These are phyloP conservation scores for Trichoderma polysporum DNA, from an alignment of 2,329 filamentous ascomycete species.

Conservation along the genomic window DNA sequence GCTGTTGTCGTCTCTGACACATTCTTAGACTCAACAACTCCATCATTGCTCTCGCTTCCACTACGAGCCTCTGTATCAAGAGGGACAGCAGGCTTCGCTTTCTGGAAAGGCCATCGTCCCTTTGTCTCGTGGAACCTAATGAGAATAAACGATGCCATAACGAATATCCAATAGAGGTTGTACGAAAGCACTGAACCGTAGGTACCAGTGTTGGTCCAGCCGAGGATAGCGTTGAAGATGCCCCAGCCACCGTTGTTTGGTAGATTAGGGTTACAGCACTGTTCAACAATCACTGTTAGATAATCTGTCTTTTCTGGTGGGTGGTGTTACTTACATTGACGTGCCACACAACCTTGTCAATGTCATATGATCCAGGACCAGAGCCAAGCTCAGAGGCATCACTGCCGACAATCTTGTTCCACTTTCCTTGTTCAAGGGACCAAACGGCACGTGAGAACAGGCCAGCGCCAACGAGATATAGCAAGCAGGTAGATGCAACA, in stretches of 20 bases:
- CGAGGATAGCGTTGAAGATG: slow-evolving; percentile 81
- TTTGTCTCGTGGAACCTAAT: slow-evolving; percentile 66
- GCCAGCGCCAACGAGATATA: slow-evolving; percentile 82
- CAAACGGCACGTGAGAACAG: slow-evolving; percentile 77
- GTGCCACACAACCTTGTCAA: slow-evolving; percentile 76
- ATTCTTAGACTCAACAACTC: slow-evolving; percentile 28
- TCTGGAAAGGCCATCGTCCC: slow-evolving; percentile 49
- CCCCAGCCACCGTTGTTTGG: slow-evolving; percentile 80
- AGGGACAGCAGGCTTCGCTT: slow-evolving; percentile 31
- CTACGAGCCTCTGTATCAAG: slow-evolving; percentile 25
- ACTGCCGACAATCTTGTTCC: slow-evolving; percentile 63
- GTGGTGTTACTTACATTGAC: slow-evolving; percentile 60
- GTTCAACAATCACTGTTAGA: slow-evolving; percentile 1
- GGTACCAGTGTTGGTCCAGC: slow-evolving; percentile 86
- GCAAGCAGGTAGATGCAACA: slow-evolving; percentile 75
- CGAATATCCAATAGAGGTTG: slow-evolving; percentile 80
- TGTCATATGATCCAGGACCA: slow-evolving; percentile 77
- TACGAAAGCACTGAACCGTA: slow-evolving; percentile 86
- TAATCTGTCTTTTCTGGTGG: not conserved
- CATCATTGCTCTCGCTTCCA: slow-evolving; percentile 31
- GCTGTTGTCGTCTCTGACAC: slow-evolving; percentile 31
- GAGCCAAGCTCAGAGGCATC: slow-evolving; percentile 49
- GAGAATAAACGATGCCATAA: slow-evolving; percentile 66
- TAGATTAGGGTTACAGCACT: slow-evolving; percentile 75
- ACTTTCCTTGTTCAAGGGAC: slow-evolving; percentile 69